Evolutionary conservation across 768 basidiomycete genomes (phyloP).

Genomic region (Xerocomellus amylosporus): DNA sequence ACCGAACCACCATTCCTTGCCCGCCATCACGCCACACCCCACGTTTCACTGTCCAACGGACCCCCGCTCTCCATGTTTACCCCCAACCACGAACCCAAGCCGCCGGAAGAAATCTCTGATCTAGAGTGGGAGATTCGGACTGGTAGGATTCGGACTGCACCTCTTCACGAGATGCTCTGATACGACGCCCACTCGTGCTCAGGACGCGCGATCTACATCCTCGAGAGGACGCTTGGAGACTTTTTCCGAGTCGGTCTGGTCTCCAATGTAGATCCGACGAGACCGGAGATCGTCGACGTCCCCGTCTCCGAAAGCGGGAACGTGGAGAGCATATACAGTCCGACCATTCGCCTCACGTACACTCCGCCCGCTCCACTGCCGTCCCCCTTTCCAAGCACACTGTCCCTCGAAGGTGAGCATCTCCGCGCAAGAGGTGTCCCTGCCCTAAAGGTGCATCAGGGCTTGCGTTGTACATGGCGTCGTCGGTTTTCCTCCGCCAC

Average conservation of each 20-base stretch:
- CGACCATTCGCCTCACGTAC: slow-evolving; percentile 59
- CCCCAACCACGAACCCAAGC: slow-evolving; percentile 14
- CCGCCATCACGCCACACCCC: background rate
- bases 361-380: slow-evolving; percentile 67
- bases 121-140: slow-evolving; percentile 78
- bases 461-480: slow-evolving; percentile 68
- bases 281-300: slow-evolving; percentile 27
- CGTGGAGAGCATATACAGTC: slow-evolving; percentile 57
- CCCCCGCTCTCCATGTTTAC: slow-evolving; percentile 24
- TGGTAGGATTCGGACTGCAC: slow-evolving; percentile 39
- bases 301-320: slow-evolving; percentile 29
- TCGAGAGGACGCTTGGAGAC: slow-evolving; percentile 66
- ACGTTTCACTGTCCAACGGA: slow-evolving; percentile 3
- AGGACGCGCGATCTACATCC: slow-evolving; percentile 71
- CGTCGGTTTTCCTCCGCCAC: slow-evolving; percentile 65
- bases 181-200: slow-evolving; percentile 22
- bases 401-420: slow-evolving; percentile 65
- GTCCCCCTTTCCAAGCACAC: slow-evolving; percentile 63
- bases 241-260: slow-evolving; percentile 71
- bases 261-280: slow-evolving; percentile 48
- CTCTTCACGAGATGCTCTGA: slow-evolving; percentile 26
- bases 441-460: slow-evolving; percentile 41
- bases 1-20: slow-evolving; percentile 18
- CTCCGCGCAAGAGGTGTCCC: background rate
- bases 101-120: slow-evolving; percentile 47